Evolutionary conservation across 2,329 filamentous ascomycete genomes (phyloP).

Genomic region (Xylaria sp.): DNA sequence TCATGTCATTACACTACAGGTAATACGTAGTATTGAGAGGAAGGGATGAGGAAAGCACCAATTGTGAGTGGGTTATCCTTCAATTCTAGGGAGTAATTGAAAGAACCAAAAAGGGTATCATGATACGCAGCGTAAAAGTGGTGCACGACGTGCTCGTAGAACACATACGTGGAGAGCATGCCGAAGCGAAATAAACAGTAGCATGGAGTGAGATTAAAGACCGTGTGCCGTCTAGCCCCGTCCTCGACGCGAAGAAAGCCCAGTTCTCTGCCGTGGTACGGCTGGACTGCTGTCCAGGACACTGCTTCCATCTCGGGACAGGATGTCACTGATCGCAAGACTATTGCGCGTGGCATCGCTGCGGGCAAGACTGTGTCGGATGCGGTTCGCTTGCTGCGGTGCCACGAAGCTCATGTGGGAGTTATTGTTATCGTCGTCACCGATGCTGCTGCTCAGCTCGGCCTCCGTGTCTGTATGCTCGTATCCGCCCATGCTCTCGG

Average conservation of each 20-base stretch:
- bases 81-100: conserved; percentile 20
- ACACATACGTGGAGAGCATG: conserved; percentile 4
- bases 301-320: conserved; percentile 69
- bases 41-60: conserved; percentile 17
- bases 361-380: conserved; percentile 54
- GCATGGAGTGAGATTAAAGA: background rate
- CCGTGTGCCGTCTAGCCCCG: conserved; percentile 29
- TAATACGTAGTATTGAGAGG: conserved; percentile 21
- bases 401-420: conserved; percentile 24
- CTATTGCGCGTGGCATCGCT: conserved; percentile 60
- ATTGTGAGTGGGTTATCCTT: background rate
- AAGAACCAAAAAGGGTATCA: conserved; percentile 42
- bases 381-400: conserved; percentile 44
- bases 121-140: conserved; percentile 31
- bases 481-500: conserved; percentile 69
- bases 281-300: conserved; percentile 67
- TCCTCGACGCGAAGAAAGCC: conserved; percentile 40
- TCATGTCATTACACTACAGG: conserved; percentile 41
- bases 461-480: conserved; percentile 83
- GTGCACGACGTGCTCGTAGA: conserved; percentile 9
- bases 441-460: conserved; percentile 64
- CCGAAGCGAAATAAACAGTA: background rate
- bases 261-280: conserved; percentile 51
- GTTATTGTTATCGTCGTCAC: conserved; percentile 49
- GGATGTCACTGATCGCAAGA: conserved; percentile 66